phyloP scores from a whole-genome alignment of 2,329 filamentous ascomycete genomes.

The Arthrobotrys sinensis region DNA sequence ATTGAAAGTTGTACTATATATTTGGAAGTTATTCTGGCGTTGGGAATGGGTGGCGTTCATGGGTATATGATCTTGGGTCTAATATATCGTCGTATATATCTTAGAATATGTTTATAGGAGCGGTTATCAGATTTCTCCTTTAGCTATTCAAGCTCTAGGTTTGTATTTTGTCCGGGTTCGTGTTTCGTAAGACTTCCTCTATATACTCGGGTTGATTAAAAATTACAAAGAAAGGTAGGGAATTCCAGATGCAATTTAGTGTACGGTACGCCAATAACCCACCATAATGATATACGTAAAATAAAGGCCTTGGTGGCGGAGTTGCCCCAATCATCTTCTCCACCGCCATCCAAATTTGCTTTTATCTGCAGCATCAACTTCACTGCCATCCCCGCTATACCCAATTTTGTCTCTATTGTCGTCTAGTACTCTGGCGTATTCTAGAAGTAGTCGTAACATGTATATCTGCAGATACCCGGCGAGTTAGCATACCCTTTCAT shows the following conservation, averaged over 20 bases:
- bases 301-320: background rate
- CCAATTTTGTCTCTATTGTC: constrained; percentile 67
- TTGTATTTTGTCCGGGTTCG: background rate
- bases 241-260: background rate
- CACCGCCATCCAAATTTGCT: background rate
- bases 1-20: constrained; percentile 3
- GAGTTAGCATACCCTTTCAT: background rate
- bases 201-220: constrained; percentile 2
- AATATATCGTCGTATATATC: background rate
- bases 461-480: constrained; percentile 79
- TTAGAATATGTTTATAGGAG: background rate
- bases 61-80: background rate
- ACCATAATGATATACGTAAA: background rate
- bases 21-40: constrained; percentile 3
- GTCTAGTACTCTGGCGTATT: constrained; percentile 72
- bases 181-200: background rate
- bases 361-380: constrained; percentile 41
- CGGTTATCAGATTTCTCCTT: background rate
- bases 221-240: background rate
- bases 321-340: background rate
- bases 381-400: constrained; percentile 64
- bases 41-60: constrained; percentile 9
- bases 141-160: background rate
- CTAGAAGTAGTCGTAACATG: constrained; percentile 75
- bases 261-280: background rate